Base-by-base conservation (phyloP, 306 rosid species). In the Hippophae rhamnoides region DNA sequence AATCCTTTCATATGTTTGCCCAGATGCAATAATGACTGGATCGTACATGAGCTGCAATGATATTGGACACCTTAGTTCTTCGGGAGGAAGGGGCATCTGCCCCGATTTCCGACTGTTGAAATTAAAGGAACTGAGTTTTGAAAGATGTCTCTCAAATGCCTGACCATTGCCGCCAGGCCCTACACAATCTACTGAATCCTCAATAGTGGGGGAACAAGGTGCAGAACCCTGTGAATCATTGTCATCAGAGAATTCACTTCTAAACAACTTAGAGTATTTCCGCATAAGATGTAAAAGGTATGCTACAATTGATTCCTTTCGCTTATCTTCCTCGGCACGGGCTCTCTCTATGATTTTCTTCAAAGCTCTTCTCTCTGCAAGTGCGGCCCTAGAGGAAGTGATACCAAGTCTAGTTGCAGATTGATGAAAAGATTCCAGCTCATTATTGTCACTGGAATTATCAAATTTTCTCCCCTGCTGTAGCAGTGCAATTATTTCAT, bases 181-280 rank as follows among this genome's bases (percentile, higher is more conserved):
- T 56, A 56, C 54, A 14, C 82, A 89, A 69, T 86, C 97, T 4
- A 73, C 56, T 51, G 81, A 80, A 69, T 93, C 86, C 66, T 58
- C 82, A 70, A 93, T 72, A 55, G 95, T 80, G 62, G 99, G 99
- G 74, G 99, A 88, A 82, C 99, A 93, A 64, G 99, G 97, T n/a
- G 84, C 76, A 61, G 99, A 93, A 69, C 97, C 94, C 74, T 88
- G 99, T 58, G 96, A 92, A 75, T 93, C 97, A 61, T 74, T 92
- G 71, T 93, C 99, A 60, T 93, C 97, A 1, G 84, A 75, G 70
- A 83, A 63, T 71, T 93, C 99, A 48, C 78, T 87, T 79, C 99
- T 84, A 75, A 93, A 93, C 75, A 86, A 79, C 73, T 93, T 93
- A 43, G 97, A 86, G 69, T 93, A 93, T 75, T 93, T 93, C 73